Percentiles rank a stretch among this genome's conserved stretches.
phyloP scores from a whole-genome alignment of 1,284 basidiomycete species.

The Coniophora puteana region DNA sequence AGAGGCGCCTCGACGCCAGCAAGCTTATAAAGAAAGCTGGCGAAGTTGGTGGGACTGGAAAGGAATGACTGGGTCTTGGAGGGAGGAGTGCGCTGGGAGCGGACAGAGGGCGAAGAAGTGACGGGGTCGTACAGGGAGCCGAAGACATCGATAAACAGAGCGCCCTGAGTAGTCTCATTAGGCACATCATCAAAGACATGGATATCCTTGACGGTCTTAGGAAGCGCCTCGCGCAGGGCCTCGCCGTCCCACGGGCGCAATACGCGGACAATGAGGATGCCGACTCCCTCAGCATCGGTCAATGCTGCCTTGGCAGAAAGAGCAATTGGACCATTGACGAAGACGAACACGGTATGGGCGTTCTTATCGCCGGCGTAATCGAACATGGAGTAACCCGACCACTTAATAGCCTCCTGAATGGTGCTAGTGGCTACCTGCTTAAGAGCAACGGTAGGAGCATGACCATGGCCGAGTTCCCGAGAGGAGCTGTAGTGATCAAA shows the following conservation, averaged over 20 bases:
- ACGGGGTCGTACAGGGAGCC: constrained; percentile 48
- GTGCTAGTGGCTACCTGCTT: constrained; percentile 27
- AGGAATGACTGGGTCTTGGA: constrained; percentile 51
- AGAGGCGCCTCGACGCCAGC: constrained; percentile 21
- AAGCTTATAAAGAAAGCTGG: constrained; percentile 38
- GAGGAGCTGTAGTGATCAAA: constrained; percentile 74
- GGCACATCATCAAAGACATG: constrained; percentile 77
- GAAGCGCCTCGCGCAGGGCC: constrained; percentile 54
- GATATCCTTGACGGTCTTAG: constrained; percentile 50
- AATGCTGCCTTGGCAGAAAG: constrained; percentile 51
- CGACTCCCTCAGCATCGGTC: constrained; percentile 43
- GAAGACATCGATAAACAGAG: constrained; percentile 73
- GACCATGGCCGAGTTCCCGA: constrained; percentile 62
- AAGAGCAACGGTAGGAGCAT: constrained; percentile 29
- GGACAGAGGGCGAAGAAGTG: constrained; percentile 41
- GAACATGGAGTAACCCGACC: constrained; percentile 60
- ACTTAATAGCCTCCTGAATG: constrained; percentile 44
- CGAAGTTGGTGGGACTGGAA: constrained; percentile 40
- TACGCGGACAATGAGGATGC: constrained; percentile 67
- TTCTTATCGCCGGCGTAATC: constrained; percentile 62
- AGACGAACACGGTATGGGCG: constrained; percentile 56
- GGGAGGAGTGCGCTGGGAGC: constrained; percentile 57
- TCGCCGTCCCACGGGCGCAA: constrained; percentile 74
- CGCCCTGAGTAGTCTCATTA: constrained; percentile 56
- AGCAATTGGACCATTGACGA: constrained; percentile 71